Evolutionary conservation across 2,329 filamentous ascomycete species (phyloP).

Genomic region (Didymella glomerata): DNA sequence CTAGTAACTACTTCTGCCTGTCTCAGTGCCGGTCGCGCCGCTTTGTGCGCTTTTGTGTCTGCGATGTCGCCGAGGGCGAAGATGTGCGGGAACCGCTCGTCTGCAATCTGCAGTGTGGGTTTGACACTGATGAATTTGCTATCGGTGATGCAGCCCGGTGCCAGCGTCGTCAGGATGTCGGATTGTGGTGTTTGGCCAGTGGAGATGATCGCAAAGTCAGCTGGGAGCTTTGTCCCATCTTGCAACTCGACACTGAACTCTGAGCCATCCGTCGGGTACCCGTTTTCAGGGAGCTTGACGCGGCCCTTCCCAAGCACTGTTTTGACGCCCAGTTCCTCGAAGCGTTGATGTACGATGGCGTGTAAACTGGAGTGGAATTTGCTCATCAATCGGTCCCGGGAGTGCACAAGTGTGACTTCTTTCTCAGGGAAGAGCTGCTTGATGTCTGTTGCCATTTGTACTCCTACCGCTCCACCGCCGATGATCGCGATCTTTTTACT

Average conservation of each 20-base stretch:
- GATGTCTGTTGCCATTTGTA: constrained; percentile 68
- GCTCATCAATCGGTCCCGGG: constrained; percentile 62
- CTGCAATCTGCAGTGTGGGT: constrained; percentile 65
- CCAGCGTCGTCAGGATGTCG: constrained; percentile 56
- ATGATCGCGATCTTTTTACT: constrained; percentile 54
- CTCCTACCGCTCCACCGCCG: constrained; percentile 69
- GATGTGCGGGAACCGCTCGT: constrained; percentile 60
- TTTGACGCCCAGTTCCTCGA: constrained; percentile 61
- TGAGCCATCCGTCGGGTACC: constrained; percentile 7
- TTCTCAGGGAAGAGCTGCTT: constrained; percentile 66
- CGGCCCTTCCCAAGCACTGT: constrained; percentile 41
- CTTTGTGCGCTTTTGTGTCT: constrained; percentile 31
- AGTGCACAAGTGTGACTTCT: constrained; percentile 66
- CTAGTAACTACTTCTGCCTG: constrained; percentile 13
- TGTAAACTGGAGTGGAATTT: constrained; percentile 47
- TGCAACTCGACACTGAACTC: constrained; percentile 11
- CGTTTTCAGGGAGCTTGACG: not conserved
- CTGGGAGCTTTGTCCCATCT: constrained; percentile 3
- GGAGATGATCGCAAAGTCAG: constrained; percentile 60
- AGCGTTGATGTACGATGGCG: constrained; percentile 58
- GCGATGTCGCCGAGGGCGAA: constrained; percentile 73
- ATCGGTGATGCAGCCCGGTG: constrained; percentile 55
- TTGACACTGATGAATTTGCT: constrained; percentile 62
- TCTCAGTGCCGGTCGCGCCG: constrained; percentile 7
- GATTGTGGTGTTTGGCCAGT: constrained; percentile 68